phyloP scores from a whole-genome alignment of 306 rosid species.

The Quercus suber region DNA sequence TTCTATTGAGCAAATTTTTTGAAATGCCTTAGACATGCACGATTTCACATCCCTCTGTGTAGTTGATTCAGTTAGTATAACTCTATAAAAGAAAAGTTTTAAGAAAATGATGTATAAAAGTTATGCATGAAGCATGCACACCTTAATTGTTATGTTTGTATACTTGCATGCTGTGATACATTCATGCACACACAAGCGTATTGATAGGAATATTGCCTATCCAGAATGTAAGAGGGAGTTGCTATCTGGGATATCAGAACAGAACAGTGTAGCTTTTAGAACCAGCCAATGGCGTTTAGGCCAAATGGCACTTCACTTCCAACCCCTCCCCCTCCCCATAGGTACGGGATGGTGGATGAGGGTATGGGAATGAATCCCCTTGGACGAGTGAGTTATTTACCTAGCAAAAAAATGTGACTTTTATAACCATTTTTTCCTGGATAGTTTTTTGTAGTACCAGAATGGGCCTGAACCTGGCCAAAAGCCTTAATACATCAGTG shows the following conservation, averaged over 20 bases:
- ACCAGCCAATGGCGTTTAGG: not conserved
- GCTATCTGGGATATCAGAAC: not conserved
- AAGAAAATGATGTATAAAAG: too few species aligned
- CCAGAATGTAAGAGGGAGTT: not conserved
- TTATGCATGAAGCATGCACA: too few species aligned
- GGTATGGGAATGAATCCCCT: too few species aligned
- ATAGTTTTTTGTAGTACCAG: not conserved
- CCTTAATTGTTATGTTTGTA: too few species aligned
- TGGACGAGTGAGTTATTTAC: too few species aligned
- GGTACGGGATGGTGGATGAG: too few species aligned
- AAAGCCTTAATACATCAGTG: not conserved
- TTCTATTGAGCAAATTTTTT: slow-evolving; percentile 12
- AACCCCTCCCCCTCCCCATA: too few species aligned
- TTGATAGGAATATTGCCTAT: not conserved
- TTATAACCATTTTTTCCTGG: not conserved
- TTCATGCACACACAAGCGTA: not conserved
- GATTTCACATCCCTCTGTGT: not conserved
- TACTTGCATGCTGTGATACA: not conserved
- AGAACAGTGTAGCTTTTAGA: not conserved
- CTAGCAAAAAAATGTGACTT: not conserved
- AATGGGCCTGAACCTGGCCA: not conserved
- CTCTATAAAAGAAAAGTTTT: not conserved
- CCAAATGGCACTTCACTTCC: too few species aligned
- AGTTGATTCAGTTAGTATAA: not conserved
- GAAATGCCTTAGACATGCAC: not conserved